A percentile compares a stretch with the other conserved stretches of the same genome.
Conservation (phyloP, 345 rosid species). For the Abelmoschus esculentus region DNA sequence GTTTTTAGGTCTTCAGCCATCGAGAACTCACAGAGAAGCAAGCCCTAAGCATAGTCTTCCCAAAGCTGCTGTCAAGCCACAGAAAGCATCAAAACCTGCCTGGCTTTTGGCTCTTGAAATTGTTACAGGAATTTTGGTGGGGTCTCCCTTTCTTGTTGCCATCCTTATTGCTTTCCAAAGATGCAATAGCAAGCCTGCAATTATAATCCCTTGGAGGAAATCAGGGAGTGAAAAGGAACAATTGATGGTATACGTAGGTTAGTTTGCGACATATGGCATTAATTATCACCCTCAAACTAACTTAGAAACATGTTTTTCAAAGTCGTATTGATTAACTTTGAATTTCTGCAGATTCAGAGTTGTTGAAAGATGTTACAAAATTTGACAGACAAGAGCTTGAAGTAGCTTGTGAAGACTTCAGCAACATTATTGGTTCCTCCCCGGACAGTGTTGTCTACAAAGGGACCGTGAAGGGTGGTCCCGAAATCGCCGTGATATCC, state of each 20-base stretch:
- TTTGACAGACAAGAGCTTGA: constrained; percentile 88
- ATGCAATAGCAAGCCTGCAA: constrained; percentile 66
- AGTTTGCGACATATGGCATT: constrained; percentile 16
- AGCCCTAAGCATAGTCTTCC: constrained; percentile 42
- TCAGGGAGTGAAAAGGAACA: constrained; percentile 73
- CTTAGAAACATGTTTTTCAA: not conserved
- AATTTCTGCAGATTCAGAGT: constrained; percentile 60
- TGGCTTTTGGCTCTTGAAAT: constrained; percentile 86
- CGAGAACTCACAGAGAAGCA: constrained; percentile 33
- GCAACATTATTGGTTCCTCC: constrained; percentile 91
- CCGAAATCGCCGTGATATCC: constrained; percentile 93
- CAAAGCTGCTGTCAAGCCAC: constrained; percentile 41
- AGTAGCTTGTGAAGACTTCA: constrained; percentile 97
- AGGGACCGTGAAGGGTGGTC: constrained; percentile 82
- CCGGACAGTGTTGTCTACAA: constrained; percentile 89
- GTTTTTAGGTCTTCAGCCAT: constrained; percentile 35
- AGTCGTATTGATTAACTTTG: not conserved
- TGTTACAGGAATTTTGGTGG: constrained; percentile 73
- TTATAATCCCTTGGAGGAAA: constrained; percentile 95
- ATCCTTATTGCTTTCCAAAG: constrained; percentile 54
- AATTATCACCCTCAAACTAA: not conserved
- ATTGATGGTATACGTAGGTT: constrained; percentile 61
- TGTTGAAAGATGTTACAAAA: constrained; percentile 66
- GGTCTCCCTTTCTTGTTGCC: constrained; percentile 51
- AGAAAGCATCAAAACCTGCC: constrained; percentile 48